phyloP scores from a whole-genome alignment of 1,284 basidiomycete genomes.

The Pascua guehoae region DNA sequence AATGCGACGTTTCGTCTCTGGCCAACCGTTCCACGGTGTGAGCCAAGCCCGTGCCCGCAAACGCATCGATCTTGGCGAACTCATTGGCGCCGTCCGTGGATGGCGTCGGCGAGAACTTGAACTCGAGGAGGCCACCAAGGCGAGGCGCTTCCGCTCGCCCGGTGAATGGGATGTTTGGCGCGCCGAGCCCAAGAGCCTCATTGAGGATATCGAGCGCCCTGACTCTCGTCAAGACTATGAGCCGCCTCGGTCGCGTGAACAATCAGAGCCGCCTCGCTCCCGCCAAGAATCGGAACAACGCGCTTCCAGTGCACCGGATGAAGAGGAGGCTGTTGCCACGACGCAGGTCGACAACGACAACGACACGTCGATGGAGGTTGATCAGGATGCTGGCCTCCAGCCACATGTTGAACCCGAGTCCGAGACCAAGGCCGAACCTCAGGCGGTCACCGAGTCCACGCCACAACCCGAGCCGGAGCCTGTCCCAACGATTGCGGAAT shows the following conservation, averaged over 20 bases:
- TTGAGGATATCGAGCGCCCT: neutral
- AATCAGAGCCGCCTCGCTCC: no score
- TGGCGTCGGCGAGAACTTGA: constrained; percentile 53
- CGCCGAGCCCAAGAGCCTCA: constrained; percentile 6
- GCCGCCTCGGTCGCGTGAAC: no score
- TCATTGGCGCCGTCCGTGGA: constrained; percentile 64
- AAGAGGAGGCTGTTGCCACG: neutral
- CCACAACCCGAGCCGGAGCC: no score
- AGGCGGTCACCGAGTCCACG: neutral
- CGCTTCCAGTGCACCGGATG: no score
- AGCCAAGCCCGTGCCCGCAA: constrained; percentile 22
- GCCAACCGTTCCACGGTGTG: constrained; percentile 19
- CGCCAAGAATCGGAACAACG: no score
- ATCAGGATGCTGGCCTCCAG: neutral
- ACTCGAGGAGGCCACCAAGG: constrained; percentile 32
- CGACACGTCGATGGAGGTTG: constrained; percentile 3
- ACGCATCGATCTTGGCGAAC: constrained; percentile 60
- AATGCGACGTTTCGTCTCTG: constrained; percentile 60
- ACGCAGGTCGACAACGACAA: constrained; percentile 1
- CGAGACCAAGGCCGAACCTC: neutral
- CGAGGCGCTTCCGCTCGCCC: constrained; percentile 12
- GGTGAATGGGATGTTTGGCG: constrained; percentile 23
- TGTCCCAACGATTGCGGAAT: neutral
- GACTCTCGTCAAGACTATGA: no score
- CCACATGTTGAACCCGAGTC: neutral